phyloP scores from a whole-genome alignment of 495 filamentous ascomycete species.

The Annulohypoxylon nitens region DNA sequence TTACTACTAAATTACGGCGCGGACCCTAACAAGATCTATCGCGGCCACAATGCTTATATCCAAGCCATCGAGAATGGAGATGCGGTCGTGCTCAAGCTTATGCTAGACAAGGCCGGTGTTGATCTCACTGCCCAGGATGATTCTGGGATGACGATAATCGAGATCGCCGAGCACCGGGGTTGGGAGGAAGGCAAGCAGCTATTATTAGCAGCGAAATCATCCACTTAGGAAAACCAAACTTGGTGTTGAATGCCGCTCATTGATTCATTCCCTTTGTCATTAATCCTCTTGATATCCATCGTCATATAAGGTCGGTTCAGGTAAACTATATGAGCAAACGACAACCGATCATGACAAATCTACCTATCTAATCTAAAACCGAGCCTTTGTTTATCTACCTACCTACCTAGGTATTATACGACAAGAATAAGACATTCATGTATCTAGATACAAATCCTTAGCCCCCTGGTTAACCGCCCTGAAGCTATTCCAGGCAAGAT shows the following conservation, averaged over 20 bases:
- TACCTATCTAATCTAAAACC: slow-evolving; percentile 2
- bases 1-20: slow-evolving; percentile 65
- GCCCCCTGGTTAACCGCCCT: neutral
- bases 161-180: slow-evolving; percentile 55
- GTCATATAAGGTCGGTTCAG: slow-evolving; percentile 14
- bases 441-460: neutral
- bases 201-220: slow-evolving; percentile 27
- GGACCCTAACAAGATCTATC: slow-evolving; percentile 67
- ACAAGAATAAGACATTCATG: too few relatives aligned
- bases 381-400: slow-evolving; percentile 1
- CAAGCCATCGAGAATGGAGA: slow-evolving; percentile 65
- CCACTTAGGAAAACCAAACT: neutral
- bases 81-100: slow-evolving; percentile 55
- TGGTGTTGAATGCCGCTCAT: neutral
- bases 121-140: slow-evolving; percentile 60
- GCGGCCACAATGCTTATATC: slow-evolving; percentile 67
- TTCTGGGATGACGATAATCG: slow-evolving; percentile 53
- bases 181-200: slow-evolving; percentile 55
- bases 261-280: slow-evolving; percentile 12
- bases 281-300: slow-evolving; percentile 22
- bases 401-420: neutral
- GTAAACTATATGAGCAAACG: slow-evolving; percentile 16
- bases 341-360: slow-evolving; percentile 8
- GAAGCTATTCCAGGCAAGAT: too few relatives aligned
- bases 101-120: slow-evolving; percentile 59